Conservation (phyloP, 2,329 filamentous ascomycete species). For the Aureobasidium vineae region DNA sequence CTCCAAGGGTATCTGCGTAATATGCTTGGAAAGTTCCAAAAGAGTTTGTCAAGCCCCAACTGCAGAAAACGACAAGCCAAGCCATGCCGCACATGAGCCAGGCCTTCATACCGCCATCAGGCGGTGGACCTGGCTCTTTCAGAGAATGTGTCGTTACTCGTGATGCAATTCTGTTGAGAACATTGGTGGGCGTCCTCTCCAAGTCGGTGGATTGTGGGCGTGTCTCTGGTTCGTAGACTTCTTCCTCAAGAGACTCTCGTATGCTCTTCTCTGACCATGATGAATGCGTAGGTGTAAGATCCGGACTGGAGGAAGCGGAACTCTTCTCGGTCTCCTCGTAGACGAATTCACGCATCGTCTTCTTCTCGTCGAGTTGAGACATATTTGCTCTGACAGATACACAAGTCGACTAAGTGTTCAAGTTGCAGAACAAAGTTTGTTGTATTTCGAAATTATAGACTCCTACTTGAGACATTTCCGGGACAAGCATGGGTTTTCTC, state of each 20-base stretch:
- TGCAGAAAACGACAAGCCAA: slow-evolving; percentile 38
- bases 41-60: slow-evolving; percentile 44
- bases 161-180: slow-evolving; percentile 38
- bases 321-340: slow-evolving; percentile 7
- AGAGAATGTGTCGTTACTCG: slow-evolving; percentile 39
- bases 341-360: not conserved
- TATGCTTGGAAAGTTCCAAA: slow-evolving; percentile 52
- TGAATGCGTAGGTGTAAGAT: slow-evolving; percentile 4
- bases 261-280: slow-evolving; percentile 20
- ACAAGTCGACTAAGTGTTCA: not conserved
- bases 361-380: not conserved
- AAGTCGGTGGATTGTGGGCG: slow-evolving; percentile 5
- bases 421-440: not conserved
- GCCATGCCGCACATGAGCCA: slow-evolving; percentile 40
- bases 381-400: not conserved
- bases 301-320: slow-evolving; percentile 5
- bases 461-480: not conserved
- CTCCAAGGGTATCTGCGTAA: slow-evolving; percentile 42
- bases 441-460: slow-evolving; percentile 14
- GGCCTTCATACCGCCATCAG: slow-evolving; percentile 45
- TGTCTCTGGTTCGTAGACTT: not conserved
- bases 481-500: slow-evolving; percentile 17
- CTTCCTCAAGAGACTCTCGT: not conserved
- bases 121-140: slow-evolving; percentile 41
- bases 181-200: slow-evolving; percentile 29